A percentile compares a stretch with the other conserved stretches of the same genome.
phyloP scores from a whole-genome alignment of 225 moss, liverwort and hornwort species.

The Ulota crispa region DNA sequence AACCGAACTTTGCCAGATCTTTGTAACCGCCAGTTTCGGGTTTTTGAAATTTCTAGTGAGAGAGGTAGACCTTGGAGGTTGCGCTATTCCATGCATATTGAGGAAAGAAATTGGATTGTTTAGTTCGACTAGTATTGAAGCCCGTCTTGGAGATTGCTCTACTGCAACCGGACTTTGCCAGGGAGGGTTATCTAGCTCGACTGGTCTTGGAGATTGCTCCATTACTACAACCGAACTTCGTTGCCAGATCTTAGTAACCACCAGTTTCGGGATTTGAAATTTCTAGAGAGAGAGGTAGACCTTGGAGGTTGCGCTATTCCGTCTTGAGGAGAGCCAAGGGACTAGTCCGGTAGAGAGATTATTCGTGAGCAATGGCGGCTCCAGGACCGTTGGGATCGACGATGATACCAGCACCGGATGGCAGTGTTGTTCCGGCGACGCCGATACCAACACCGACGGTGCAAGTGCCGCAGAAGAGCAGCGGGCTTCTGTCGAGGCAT shows the following conservation, averaged over 20 bases:
- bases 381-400: constrained; percentile 24
- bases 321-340: no score
- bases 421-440: background rate
- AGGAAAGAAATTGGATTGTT: no score
- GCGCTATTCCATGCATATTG: no score
- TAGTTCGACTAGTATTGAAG: no score
- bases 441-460: background rate
- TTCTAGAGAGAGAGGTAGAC: background rate
- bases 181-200: no score
- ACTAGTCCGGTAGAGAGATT: no score
- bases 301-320: background rate
- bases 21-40: background rate
- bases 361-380: constrained; percentile 21
- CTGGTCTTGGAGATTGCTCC: background rate
- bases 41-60: no score
- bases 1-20: background rate
- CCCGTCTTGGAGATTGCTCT: no score
- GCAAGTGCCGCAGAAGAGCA: constrained; percentile 26
- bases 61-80: no score
- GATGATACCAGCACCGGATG: background rate
- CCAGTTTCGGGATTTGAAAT: background rate
- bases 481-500: constrained; percentile 19
- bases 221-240: background rate
- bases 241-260: background rate
- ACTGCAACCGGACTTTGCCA: no score